A percentile compares a stretch with the other conserved stretches of the same genome.
These are phyloP conservation scores for Caryopteris hybrid DNA, from an alignment of 305 asterid species.

Conservation along the genomic window DNA sequence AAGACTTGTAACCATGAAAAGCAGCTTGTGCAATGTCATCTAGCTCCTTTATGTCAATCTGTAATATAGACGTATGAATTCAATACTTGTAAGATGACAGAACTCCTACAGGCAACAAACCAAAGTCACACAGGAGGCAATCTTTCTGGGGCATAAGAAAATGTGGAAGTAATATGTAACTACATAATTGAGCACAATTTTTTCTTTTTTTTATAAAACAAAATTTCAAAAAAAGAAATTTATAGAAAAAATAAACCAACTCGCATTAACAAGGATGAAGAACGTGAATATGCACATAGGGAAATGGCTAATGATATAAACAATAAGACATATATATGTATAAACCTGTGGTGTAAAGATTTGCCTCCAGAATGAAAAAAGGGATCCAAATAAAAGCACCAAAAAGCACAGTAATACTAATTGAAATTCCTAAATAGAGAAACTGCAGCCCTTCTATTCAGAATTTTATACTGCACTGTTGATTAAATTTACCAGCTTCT, in stretches of 20 bases:
- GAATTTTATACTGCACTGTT: conserved; percentile 7
- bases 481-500: conserved; percentile 63
- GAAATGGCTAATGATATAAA: neutral
- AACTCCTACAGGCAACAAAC: conserved; percentile 12
- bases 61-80: conserved; percentile 24
- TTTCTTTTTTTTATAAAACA: no score
- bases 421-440: conserved; percentile 10
- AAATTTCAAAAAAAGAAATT: no score
- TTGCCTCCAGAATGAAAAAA: neutral
- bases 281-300: conserved; percentile 11
- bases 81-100: conserved; percentile 12
- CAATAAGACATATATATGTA: neutral
- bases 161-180: neutral
- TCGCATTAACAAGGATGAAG: conserved; percentile 1
- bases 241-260: neutral
- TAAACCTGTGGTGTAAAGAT: neutral
- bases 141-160: neutral
- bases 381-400: neutral
- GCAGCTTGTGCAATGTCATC: conserved; percentile 98
- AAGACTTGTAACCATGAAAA: conserved; percentile 88
- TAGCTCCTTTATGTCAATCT: conserved; percentile 95
- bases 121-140: neutral
- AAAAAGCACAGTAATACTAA: neutral
- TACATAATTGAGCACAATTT: no score
- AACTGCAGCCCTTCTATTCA: conserved; percentile 10